Conservation (phyloP, 768 basidiomycete genomes). For the Leccinum rimulosum region DNA sequence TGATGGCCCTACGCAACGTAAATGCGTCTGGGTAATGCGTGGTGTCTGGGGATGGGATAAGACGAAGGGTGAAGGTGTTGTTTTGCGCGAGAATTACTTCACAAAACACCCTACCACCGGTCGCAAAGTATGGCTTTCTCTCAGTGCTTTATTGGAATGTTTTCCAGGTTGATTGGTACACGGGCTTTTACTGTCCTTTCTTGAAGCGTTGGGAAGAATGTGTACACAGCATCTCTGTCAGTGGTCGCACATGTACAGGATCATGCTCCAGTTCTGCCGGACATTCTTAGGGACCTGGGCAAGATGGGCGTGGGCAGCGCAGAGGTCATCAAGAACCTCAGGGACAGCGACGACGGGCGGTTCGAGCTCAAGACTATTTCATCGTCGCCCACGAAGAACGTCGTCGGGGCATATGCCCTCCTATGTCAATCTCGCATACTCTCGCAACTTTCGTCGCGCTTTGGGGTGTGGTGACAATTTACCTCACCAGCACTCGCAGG, state of each 20-base stretch:
- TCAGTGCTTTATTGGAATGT: background rate
- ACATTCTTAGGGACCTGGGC: slow-evolving; percentile 89
- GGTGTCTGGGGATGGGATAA: slow-evolving; percentile 91
- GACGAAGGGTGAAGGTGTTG: slow-evolving; percentile 62
- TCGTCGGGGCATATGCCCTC: slow-evolving; percentile 66
- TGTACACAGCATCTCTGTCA: slow-evolving; percentile 73
- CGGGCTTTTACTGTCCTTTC: slow-evolving; percentile 81
- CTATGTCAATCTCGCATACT: too few relatives aligned
- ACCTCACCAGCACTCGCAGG: too few relatives aligned
- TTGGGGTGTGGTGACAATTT: too few relatives aligned
- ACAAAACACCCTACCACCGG: slow-evolving; percentile 61
- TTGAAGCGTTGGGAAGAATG: slow-evolving; percentile 63
- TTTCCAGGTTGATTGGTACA: slow-evolving; percentile 80
- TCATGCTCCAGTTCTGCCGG: slow-evolving; percentile 94
- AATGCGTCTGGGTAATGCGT: slow-evolving; percentile 88
- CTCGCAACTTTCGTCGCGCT: too few relatives aligned
- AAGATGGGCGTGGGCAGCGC: slow-evolving; percentile 79
- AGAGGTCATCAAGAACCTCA: slow-evolving; percentile 64
- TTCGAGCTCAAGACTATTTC: slow-evolving; percentile 54
- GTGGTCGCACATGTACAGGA: slow-evolving; percentile 77
- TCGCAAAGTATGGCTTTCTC: slow-evolving; percentile 45
- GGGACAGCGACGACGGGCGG: slow-evolving; percentile 39
- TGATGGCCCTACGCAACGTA: slow-evolving; percentile 69
- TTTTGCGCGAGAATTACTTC: slow-evolving; percentile 86
- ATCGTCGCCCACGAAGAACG: slow-evolving; percentile 57